These are phyloP conservation scores for Fusarium longipes DNA, from an alignment of 2,329 filamentous ascomycete species.

Conservation along the genomic window DNA sequence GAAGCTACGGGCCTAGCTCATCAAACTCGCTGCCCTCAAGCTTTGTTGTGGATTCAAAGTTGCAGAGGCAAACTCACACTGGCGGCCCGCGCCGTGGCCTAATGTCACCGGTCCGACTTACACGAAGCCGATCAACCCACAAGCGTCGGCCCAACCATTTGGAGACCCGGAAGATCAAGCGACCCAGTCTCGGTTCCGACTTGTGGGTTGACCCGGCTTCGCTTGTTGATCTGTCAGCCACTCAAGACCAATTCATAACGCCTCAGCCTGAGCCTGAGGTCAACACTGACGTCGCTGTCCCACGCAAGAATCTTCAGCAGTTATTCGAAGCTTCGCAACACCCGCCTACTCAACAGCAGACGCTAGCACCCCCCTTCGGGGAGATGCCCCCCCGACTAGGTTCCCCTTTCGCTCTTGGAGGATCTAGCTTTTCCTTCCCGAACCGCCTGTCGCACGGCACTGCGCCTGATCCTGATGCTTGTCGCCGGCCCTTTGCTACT, in stretches of 20 bases:
- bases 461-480: slow-evolving; percentile 57
- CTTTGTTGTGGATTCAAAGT: slow-evolving; percentile 48
- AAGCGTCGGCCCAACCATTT: slow-evolving; percentile 65
- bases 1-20: slow-evolving; percentile 72
- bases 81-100: slow-evolving; percentile 62
- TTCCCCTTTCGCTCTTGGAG: slow-evolving; percentile 66
- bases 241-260: slow-evolving; percentile 51
- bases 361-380: slow-evolving; percentile 48
- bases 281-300: slow-evolving; percentile 52
- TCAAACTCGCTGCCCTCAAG: slow-evolving; percentile 60
- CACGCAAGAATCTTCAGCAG: slow-evolving; percentile 56
- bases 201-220: slow-evolving; percentile 62
- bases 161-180: slow-evolving; percentile 62
- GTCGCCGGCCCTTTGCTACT: slow-evolving; percentile 67
- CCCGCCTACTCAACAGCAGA: slow-evolving; percentile 22
- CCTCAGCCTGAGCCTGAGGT: slow-evolving; percentile 35
- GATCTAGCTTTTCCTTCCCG: slow-evolving; percentile 70
- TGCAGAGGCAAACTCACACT: slow-evolving; percentile 60
- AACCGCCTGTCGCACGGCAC: slow-evolving; percentile 63
- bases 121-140: slow-evolving; percentile 63
- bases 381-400: slow-evolving; percentile 63
- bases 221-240: slow-evolving; percentile 38
- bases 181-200: slow-evolving; percentile 66
- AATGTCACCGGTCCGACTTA: slow-evolving; percentile 65
- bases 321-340: slow-evolving; percentile 52